Evolutionary conservation across 164 flowering plant species (phyloP).

Genomic region (grape (Vitis vinifera)): DNA sequence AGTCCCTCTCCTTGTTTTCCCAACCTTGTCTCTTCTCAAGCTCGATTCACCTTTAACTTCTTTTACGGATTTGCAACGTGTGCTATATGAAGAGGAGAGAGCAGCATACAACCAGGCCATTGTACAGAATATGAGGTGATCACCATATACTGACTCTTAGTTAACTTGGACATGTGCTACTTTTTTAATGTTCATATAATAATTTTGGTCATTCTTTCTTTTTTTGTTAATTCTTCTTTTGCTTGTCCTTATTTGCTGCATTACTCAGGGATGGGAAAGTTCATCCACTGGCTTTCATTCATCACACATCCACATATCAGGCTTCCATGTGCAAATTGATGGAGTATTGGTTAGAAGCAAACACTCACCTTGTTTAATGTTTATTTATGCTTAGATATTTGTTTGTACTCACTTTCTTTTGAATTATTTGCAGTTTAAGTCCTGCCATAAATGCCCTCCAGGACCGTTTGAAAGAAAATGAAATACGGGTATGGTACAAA

Average conservation of each 20-base stretch:
- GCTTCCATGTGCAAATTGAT: constrained; percentile 97
- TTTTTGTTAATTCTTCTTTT: background rate
- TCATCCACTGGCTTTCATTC: constrained; percentile 88
- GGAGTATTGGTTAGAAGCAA: constrained; percentile 78
- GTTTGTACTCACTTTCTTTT: constrained; percentile 6
- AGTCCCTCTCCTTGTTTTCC: constrained; percentile 78
- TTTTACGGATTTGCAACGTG: constrained; percentile 75
- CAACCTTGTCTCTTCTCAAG: constrained; percentile 58
- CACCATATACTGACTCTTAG: background rate
- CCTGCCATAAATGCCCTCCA: constrained; percentile 89
- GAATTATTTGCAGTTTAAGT: constrained; percentile 60
- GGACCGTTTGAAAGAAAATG: constrained; percentile 78
- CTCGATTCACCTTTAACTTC: constrained; percentile 75
- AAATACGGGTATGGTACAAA: constrained; percentile 62
- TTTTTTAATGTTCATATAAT: background rate
- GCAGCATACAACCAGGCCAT: constrained; percentile 90
- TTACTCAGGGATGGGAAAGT: constrained; percentile 68
- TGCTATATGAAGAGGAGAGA: constrained; percentile 81
- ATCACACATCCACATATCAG: constrained; percentile 93
- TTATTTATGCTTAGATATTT: constrained; percentile 5
- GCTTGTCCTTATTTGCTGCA: constrained; percentile 2
- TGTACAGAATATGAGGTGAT: constrained; percentile 65
- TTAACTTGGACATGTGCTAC: background rate
- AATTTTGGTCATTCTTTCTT: background rate
- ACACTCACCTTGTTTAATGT: constrained; percentile 4